These are phyloP conservation scores for Amauroascus verrucosus DNA, from an alignment of 2,329 filamentous ascomycete genomes.

Conservation along the genomic window DNA sequence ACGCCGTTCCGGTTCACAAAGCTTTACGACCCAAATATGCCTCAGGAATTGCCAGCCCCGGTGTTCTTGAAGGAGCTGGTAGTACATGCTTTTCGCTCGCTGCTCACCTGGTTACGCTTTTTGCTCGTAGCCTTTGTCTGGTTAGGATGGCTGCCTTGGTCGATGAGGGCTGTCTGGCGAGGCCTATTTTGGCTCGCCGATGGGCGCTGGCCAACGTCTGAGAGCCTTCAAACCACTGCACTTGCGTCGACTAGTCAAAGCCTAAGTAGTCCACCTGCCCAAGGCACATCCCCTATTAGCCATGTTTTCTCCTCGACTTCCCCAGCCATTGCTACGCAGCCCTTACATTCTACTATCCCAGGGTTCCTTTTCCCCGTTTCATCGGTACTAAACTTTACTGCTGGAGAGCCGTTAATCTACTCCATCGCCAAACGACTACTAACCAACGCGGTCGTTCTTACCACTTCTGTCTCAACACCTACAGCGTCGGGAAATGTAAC, in stretches of 20 bases:
- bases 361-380: constrained; percentile 29
- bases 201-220: constrained; percentile 48
- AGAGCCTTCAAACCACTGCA: constrained; percentile 19
- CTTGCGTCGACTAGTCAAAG: constrained; percentile 16
- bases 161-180: constrained; percentile 85
- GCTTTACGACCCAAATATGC: constrained; percentile 92
- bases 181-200: constrained; percentile 92
- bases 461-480: constrained; percentile 25
- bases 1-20: constrained; percentile 97
- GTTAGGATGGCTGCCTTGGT: constrained; percentile 78
- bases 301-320: constrained; percentile 19
- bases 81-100: constrained; percentile 59
- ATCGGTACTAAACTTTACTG: constrained; percentile 34
- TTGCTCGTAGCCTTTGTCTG: constrained; percentile 74
- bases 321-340: constrained; percentile 20
- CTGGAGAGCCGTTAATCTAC: constrained; percentile 38
- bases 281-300: constrained; percentile 21
- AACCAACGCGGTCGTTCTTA: constrained; percentile 21
- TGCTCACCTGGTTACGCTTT: constrained; percentile 69
- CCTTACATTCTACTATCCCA: constrained; percentile 22
- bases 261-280: constrained; percentile 20
- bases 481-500: constrained; percentile 24
- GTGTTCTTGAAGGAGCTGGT: constrained; percentile 72
- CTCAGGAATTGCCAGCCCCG: constrained; percentile 63
- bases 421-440: constrained; percentile 38